Percentiles rank a stretch among this genome's conserved stretches.
Conservation (phyloP, 2,329 filamentous ascomycete species). For the Penicillium frequentans region DNA sequence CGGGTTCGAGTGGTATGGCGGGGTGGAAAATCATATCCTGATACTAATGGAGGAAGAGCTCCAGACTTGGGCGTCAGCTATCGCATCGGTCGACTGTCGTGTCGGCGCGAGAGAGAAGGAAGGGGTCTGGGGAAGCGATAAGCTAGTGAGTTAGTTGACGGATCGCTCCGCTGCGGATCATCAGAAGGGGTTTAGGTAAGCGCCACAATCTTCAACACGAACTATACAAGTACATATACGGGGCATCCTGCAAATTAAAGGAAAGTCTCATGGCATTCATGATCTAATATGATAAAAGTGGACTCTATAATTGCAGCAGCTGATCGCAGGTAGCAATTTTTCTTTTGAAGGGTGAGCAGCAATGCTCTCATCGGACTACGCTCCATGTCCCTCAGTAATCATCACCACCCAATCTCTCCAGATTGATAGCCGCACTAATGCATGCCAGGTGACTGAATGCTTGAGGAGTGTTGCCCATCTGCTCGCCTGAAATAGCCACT, state of each 20-base stretch:
- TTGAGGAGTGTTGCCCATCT: constrained; percentile 77
- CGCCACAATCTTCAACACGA: background rate
- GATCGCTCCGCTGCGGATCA: constrained; percentile 16
- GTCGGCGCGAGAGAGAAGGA: background rate
- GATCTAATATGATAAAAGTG: background rate
- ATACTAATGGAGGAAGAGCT: background rate
- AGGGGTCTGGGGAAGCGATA: constrained; percentile 15
- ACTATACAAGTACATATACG: background rate
- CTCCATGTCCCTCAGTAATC: background rate
- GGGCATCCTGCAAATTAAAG: background rate
- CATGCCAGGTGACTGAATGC: constrained; percentile 75
- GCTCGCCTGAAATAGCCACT: constrained; percentile 72
- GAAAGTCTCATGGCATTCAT: background rate
- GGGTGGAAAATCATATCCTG: background rate
- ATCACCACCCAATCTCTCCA: constrained; percentile 51
- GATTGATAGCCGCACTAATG: constrained; percentile 74
- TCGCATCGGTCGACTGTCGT: background rate
- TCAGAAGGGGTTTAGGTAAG: constrained; percentile 12
- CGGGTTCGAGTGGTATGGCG: background rate
- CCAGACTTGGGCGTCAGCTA: background rate
- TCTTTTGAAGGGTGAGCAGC: background rate
- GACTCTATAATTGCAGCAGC: background rate
- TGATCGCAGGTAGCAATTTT: background rate
- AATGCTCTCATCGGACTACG: background rate
- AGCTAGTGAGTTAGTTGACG: constrained; percentile 13